These are phyloP conservation scores for Guadua angustifolia DNA, from an alignment of 176 grass and related monocot genomes.

Conservation along the genomic window DNA sequence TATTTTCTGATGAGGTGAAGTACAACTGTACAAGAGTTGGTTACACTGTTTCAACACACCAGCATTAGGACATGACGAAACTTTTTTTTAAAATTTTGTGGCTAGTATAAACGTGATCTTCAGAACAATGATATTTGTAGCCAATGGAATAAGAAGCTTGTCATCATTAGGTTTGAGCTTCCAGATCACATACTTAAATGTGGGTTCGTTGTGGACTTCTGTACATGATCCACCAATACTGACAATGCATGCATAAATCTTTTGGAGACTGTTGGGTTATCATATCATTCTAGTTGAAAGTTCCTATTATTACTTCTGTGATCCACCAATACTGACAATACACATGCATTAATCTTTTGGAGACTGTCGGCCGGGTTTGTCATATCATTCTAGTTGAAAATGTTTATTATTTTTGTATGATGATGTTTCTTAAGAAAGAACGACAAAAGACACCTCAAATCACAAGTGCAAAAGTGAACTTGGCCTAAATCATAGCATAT, in stretches of 20 bases:
- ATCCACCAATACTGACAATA: not conserved
- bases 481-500: conserved; percentile 10
- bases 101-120: conserved; percentile 22
- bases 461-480: not conserved
- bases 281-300: not conserved
- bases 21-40: conserved; percentile 18
- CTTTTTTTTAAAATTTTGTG: not conserved
- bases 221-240: not conserved
- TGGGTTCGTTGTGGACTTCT: conserved; percentile 36
- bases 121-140: not conserved
- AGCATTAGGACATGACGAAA: conserved; percentile 17
- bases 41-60: conserved; percentile 6
- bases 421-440: conserved; percentile 9
- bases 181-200: conserved; percentile 34
- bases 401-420: not conserved
- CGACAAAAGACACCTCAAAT: not conserved
- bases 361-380: not conserved
- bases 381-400: not conserved
- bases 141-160: conserved; percentile 30
- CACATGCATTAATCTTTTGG: conserved; percentile 19
- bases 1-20: conserved; percentile 3
- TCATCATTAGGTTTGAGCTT: conserved; percentile 28
- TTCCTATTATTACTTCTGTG: not conserved
- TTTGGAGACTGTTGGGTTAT: conserved; percentile 6
- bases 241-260: not conserved